Conservation (phyloP, 1,139 yeast genomes). For the Pichia kudriavzevii region DNA sequence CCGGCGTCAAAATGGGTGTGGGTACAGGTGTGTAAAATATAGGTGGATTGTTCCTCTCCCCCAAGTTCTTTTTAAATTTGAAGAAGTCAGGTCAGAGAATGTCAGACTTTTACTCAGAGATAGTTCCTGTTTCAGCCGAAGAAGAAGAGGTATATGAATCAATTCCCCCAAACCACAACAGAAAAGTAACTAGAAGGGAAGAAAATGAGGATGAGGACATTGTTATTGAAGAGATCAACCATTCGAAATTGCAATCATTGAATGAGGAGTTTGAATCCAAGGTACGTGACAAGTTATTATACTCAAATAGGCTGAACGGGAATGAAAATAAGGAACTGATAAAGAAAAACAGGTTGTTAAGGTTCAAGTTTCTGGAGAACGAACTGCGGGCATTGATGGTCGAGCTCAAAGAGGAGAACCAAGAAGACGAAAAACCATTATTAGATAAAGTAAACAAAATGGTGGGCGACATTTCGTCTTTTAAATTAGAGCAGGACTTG, state of each 20-base stretch:
- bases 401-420: slow-evolving; percentile 9
- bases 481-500: slow-evolving; percentile 1
- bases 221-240: slow-evolving; percentile 6
- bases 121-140: slow-evolving; percentile 13
- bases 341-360: slow-evolving; percentile 10
- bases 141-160: slow-evolving; percentile 22
- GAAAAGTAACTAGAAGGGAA: neutral
- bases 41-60: too few relatives aligned
- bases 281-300: slow-evolving; percentile 6
- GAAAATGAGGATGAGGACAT: slow-evolving; percentile 4
- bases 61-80: too few relatives aligned
- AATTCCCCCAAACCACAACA: slow-evolving; percentile 3
- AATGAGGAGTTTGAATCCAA: slow-evolving; percentile 9
- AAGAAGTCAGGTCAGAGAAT: too few relatives aligned
- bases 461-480: slow-evolving; percentile 7
- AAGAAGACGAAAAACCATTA: slow-evolving; percentile 5
- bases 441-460: slow-evolving; percentile 9
- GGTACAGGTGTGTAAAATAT: too few relatives aligned
- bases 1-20: too few relatives aligned
- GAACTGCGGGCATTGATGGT: slow-evolving; percentile 17
- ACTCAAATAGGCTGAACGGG: neutral
- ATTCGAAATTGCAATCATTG: slow-evolving; percentile 1
- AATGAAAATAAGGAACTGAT: slow-evolving; percentile 1
- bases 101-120: slow-evolving; percentile 25
- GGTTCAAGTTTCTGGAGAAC: slow-evolving; percentile 14